Conservation (phyloP, 2,329 filamentous ascomycete species). For the Penicillium sp. region DNA sequence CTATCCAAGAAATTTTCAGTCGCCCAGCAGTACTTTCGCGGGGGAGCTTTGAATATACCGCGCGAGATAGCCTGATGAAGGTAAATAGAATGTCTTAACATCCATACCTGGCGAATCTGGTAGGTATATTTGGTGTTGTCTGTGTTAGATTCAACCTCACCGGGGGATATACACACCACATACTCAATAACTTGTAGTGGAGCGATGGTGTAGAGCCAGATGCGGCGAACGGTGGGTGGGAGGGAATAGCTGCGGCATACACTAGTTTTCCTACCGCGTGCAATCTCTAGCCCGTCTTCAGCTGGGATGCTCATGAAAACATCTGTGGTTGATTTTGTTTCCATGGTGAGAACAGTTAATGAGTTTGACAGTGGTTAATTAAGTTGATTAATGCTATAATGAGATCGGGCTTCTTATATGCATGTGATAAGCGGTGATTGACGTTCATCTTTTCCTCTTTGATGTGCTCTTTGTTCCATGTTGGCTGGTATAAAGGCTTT, state of each 20-base stretch:
- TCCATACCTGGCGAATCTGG: slow-evolving; percentile 1
- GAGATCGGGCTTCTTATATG: not conserved
- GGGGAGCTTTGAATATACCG: not conserved
- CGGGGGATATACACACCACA: slow-evolving; percentile 1
- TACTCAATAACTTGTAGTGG: not conserved
- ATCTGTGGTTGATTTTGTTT: not conserved
- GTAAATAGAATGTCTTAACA: not conserved
- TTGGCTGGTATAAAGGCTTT: not conserved
- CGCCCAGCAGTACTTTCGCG: not conserved
- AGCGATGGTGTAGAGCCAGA: slow-evolving; percentile 1
- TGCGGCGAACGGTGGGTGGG: not conserved
- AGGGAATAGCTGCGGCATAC: not conserved
- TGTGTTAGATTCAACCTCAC: not conserved
- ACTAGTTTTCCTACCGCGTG: not conserved
- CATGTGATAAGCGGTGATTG: not conserved
- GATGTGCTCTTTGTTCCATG: not conserved
- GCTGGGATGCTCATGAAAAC: not conserved
- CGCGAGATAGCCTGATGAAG: not conserved
- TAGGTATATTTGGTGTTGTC: not conserved
- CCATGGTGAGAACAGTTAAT: not conserved
- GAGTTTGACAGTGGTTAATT: too few relatives aligned
- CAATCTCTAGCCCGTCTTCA: not conserved
- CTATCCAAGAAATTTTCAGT: not conserved
- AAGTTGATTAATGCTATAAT: too few relatives aligned
- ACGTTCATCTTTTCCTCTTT: not conserved